These are phyloP conservation scores for Sarcocystis neurona DNA, from an alignment of 169 alveolate genomes.

Conservation along the genomic window DNA sequence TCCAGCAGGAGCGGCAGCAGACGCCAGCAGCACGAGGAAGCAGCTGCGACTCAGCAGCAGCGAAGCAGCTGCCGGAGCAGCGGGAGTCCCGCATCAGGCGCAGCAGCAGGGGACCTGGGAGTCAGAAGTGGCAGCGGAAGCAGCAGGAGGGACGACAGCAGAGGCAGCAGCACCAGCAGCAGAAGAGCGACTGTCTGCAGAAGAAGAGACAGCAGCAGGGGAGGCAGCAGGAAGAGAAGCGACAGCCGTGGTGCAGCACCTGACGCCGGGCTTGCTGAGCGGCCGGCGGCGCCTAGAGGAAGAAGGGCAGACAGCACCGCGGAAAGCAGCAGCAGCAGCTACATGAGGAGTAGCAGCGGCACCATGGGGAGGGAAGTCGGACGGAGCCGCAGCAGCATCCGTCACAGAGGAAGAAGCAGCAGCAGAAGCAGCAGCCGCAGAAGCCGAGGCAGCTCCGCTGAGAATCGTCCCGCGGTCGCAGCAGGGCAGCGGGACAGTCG, in stretches of 20 bases:
- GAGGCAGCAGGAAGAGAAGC: neutral
- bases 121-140: too few relatives aligned
- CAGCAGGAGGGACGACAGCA: too few relatives aligned
- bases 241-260: neutral
- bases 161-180: too few relatives aligned
- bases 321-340: neutral
- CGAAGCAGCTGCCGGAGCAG: neutral
- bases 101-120: too few relatives aligned
- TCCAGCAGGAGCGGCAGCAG: neutral
- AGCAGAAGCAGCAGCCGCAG: too few relatives aligned
- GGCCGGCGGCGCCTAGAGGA: neutral
- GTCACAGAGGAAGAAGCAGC: neutral
- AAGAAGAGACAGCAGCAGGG: neutral
- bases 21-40: neutral
- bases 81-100: too few relatives aligned
- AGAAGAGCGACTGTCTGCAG: neutral
- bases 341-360: neutral
- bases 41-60: neutral
- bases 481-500: too few relatives aligned
- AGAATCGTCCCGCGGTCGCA: too few relatives aligned
- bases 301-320: neutral
- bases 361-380: neutral
- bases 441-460: too few relatives aligned
- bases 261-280: too few relatives aligned
- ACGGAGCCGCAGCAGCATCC: neutral